Evolutionary conservation across 2,329 filamentous ascomycete genomes (phyloP).

Genomic region (Fusarium lateritium): DNA sequence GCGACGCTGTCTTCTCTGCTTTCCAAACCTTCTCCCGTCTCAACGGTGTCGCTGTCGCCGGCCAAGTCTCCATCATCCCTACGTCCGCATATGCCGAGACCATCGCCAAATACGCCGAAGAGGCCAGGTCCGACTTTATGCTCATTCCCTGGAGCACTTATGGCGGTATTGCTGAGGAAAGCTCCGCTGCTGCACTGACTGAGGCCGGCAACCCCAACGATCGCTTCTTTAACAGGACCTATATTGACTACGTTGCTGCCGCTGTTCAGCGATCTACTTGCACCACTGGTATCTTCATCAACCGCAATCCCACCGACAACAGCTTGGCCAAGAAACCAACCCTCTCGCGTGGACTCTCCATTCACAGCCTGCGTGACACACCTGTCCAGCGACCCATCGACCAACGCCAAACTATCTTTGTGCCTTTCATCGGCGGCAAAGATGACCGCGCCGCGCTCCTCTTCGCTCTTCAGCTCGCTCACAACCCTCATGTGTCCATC

Average conservation of each 20-base stretch:
- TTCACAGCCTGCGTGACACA: slow-evolving; percentile 64
- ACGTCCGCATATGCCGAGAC: slow-evolving; percentile 85
- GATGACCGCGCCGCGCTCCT: slow-evolving; percentile 87
- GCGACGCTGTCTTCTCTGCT: slow-evolving; percentile 90
- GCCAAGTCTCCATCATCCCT: slow-evolving; percentile 84
- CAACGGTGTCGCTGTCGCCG: slow-evolving; percentile 85
- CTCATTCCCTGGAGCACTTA: slow-evolving; percentile 93
- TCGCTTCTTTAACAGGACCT: slow-evolving; percentile 59
- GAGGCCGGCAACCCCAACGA: slow-evolving; percentile 44
- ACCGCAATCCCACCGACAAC: slow-evolving; percentile 55
- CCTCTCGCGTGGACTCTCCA: slow-evolving; percentile 53
- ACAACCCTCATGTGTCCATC: slow-evolving; percentile 83
- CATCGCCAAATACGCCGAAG: slow-evolving; percentile 77
- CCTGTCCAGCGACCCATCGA: slow-evolving; percentile 68
- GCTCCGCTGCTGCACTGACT: slow-evolving; percentile 21
- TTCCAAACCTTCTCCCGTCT: slow-evolving; percentile 91
- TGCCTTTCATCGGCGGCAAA: slow-evolving; percentile 86
- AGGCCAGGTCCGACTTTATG: slow-evolving; percentile 80
- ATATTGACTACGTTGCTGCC: slow-evolving; percentile 80
- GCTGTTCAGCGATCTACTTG: slow-evolving; percentile 80
- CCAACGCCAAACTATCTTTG: slow-evolving; percentile 85
- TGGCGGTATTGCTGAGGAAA: slow-evolving; percentile 77
- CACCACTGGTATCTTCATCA: slow-evolving; percentile 73
- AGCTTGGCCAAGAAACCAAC: slow-evolving; percentile 63
- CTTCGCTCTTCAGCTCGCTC: slow-evolving; percentile 86